These are phyloP conservation scores for Scolecobasidium constrictum DNA, from an alignment of 2,329 filamentous ascomycete species.

Conservation along the genomic window DNA sequence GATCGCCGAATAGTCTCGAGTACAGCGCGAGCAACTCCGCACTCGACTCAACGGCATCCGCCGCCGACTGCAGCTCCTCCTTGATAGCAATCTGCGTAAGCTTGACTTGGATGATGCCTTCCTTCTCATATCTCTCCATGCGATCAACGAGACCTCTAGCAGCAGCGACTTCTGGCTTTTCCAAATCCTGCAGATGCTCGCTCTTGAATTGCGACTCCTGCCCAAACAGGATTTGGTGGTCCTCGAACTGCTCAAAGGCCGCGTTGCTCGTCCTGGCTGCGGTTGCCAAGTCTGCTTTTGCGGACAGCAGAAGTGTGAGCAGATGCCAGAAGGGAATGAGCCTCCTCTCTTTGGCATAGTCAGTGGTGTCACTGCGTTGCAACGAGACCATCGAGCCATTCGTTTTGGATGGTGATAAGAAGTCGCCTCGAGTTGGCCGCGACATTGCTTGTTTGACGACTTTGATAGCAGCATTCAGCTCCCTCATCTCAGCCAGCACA, in stretches of 20 bases:
- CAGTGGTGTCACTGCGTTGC: slow-evolving; percentile 14
- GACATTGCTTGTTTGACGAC: slow-evolving; percentile 63
- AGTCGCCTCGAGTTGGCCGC: slow-evolving; percentile 14
- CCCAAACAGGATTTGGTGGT: slow-evolving; percentile 59
- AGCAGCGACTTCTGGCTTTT: slow-evolving; percentile 15
- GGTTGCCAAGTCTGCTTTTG: slow-evolving; percentile 72
- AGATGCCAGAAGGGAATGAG: slow-evolving; percentile 87
- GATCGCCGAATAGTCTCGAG: slow-evolving; percentile 63
- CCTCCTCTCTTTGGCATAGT: slow-evolving; percentile 43
- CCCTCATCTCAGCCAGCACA: slow-evolving; percentile 79
- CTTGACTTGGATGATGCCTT: slow-evolving; percentile 82
- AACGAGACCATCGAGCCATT: slow-evolving; percentile 19
- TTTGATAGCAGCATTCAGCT: slow-evolving; percentile 70
- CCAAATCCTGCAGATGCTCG: slow-evolving; percentile 54
- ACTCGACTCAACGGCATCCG: slow-evolving; percentile 78
- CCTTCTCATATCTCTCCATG: slow-evolving; percentile 76
- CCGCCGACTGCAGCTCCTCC: slow-evolving; percentile 73
- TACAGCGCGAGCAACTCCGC: slow-evolving; percentile 78
- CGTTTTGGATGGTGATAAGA: slow-evolving; percentile 8
- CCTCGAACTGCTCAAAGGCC: slow-evolving; percentile 80
- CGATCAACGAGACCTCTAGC: slow-evolving; percentile 54
- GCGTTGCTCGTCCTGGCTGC: slow-evolving; percentile 78
- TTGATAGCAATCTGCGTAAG: slow-evolving; percentile 85
- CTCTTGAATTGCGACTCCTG: slow-evolving; percentile 49
- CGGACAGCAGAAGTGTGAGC: slow-evolving; percentile 73